These are phyloP conservation scores for Coniochaeta hoffmannii DNA, from an alignment of 2,329 filamentous ascomycete genomes.

Conservation along the genomic window DNA sequence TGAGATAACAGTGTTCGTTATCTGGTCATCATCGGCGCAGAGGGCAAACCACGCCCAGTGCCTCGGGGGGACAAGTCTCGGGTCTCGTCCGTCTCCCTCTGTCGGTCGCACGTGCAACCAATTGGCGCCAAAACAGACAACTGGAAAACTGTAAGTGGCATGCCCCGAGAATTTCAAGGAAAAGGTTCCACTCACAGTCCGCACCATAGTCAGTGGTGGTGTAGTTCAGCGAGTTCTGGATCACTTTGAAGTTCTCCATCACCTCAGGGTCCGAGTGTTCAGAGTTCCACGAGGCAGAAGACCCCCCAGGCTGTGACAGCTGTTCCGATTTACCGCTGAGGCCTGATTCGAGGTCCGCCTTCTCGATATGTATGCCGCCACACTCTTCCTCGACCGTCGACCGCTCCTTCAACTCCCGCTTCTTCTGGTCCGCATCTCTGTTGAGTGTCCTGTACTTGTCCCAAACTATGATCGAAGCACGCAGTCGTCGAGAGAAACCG, in stretches of 20 bases:
- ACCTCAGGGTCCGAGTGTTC: conserved; percentile 11
- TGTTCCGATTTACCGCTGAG: background rate
- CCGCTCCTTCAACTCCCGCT: background rate
- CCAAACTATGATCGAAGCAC: conserved; percentile 50
- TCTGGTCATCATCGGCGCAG: conserved; percentile 49
- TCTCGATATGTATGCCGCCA: background rate
- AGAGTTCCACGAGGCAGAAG: background rate
- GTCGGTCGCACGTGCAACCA: conserved; percentile 39
- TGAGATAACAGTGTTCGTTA: conserved; percentile 57
- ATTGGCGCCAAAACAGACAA: conserved; percentile 66
- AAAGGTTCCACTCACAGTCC: conserved; percentile 39
- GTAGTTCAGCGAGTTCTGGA: conserved; percentile 69
- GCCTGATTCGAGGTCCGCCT: conserved; percentile 4
- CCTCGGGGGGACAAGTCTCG: conserved; percentile 27
- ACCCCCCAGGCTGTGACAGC: conserved; percentile 6
- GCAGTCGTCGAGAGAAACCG: conserved; percentile 59
- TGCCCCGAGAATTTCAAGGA: background rate
- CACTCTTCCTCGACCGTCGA: background rate
- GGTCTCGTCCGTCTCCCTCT: conserved; percentile 13
- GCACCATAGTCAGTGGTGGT: conserved; percentile 63
- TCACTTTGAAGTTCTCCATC: conserved; percentile 39
- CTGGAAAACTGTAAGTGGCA: conserved; percentile 29
- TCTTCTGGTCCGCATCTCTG: conserved; percentile 3
- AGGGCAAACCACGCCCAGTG: conserved; percentile 66
- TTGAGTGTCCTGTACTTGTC: conserved; percentile 7